These are phyloP conservation scores for Trichosporon inkin DNA, from an alignment of 1,284 basidiomycete genomes.

Conservation along the genomic window DNA sequence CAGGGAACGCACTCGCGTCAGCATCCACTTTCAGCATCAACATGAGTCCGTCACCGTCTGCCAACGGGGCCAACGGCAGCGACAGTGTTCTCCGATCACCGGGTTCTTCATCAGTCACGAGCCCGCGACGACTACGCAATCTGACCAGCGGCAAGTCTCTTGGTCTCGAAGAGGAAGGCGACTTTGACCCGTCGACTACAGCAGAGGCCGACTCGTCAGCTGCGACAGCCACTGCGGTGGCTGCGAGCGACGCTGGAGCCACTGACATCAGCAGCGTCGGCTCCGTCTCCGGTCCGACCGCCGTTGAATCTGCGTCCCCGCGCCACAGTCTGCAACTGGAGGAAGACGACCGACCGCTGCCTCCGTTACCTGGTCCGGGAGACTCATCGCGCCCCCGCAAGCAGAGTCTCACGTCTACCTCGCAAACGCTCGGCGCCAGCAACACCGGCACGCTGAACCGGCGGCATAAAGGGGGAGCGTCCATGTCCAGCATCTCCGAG, in stretches of 20 bases:
- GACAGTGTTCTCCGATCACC: slow-evolving; percentile 16
- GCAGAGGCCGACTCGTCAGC: background rate
- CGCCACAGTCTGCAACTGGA: slow-evolving; percentile 2
- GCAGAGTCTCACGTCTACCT: background rate
- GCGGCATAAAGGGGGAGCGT: slow-evolving; percentile 13
- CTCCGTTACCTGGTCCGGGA: slow-evolving; percentile 22
- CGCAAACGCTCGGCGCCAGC: background rate
- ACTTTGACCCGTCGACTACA: slow-evolving; percentile 11
- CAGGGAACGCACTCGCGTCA: background rate
- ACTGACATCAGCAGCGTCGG: slow-evolving; percentile 1
- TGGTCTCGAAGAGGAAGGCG: slow-evolving; percentile 34
- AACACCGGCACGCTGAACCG: slow-evolving; percentile 2
- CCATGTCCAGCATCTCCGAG: slow-evolving; percentile 20
- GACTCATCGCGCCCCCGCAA: background rate
- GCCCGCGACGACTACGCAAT: slow-evolving; percentile 7
- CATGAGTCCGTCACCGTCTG: background rate
- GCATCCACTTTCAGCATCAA: slow-evolving; percentile 2
- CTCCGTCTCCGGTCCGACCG: background rate
- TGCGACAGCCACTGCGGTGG: background rate
- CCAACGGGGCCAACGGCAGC: slow-evolving; percentile 2
- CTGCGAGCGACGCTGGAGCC: background rate
- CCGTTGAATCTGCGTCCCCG: background rate
- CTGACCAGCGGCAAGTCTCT: slow-evolving; percentile 19
- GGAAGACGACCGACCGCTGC: slow-evolving; percentile 23
- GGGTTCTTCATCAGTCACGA: slow-evolving; percentile 6